Conservation (phyloP, 192 early-diverging fungal genomes). For the Fimicolochytrium jonesii region DNA sequence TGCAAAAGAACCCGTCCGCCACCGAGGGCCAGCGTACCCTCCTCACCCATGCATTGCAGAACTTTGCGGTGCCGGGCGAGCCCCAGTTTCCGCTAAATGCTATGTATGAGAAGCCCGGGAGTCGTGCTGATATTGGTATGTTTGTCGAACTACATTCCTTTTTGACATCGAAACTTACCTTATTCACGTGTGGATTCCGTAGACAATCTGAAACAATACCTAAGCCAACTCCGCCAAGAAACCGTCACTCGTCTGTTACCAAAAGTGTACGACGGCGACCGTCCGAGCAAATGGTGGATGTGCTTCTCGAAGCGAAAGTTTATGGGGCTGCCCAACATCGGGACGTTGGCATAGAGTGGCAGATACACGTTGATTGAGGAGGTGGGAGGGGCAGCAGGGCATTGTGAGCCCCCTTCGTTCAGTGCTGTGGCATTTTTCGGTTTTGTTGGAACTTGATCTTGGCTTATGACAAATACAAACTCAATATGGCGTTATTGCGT, state of each 20-base stretch:
- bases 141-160: not conserved
- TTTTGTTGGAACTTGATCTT: too few species aligned
- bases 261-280: slow-evolving; percentile 73
- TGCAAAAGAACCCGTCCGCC: slow-evolving; percentile 56
- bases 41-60: slow-evolving; percentile 79
- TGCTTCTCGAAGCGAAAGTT: slow-evolving; percentile 98
- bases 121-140: slow-evolving; percentile 57
- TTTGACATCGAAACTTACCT: not conserved
- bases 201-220: slow-evolving; percentile 82
- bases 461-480: too few species aligned
- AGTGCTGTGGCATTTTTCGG: too few species aligned
- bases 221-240: slow-evolving; percentile 89
- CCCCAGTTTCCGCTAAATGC: slow-evolving; percentile 87
- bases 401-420: too few species aligned
- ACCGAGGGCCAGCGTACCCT: slow-evolving; percentile 77
- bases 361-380: too few species aligned
- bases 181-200: too few species aligned
- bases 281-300: slow-evolving; percentile 98
- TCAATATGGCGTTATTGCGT: too few species aligned
- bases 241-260: slow-evolving; percentile 68
- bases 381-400: too few species aligned
- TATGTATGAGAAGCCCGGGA: slow-evolving; percentile 71
- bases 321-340: slow-evolving; percentile 75
- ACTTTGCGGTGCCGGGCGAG: slow-evolving; percentile 93
- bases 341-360: too few species aligned